phyloP scores from a whole-genome alignment of 306 rosid genomes.

The Acacia acuminata region DNA sequence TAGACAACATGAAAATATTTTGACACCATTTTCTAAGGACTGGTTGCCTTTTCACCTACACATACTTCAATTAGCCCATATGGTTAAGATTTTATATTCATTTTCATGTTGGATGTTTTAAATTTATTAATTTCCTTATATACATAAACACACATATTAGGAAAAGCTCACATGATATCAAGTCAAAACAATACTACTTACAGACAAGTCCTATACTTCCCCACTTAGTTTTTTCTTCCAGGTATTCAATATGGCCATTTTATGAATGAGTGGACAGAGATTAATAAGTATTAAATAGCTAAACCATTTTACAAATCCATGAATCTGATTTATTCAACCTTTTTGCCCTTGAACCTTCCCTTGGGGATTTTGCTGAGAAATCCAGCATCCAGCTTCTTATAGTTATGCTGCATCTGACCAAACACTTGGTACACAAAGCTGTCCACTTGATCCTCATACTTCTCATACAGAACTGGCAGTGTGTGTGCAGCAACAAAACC shows the following conservation, averaged over 20 bases:
- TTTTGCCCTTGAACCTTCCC: slow-evolving; percentile 57
- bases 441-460: slow-evolving; percentile 74
- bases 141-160: neutral
- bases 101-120: neutral
- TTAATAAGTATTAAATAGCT: neutral
- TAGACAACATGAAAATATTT: neutral
- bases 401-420: slow-evolving; percentile 53
- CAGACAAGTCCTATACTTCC: neutral
- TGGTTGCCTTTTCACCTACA: neutral
- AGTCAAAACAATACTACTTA: slow-evolving; percentile 4
- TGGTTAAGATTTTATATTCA: neutral
- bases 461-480: slow-evolving; percentile 83
- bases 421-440: slow-evolving; percentile 49
- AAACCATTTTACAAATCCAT: slow-evolving; percentile 15
- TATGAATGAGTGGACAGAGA: slow-evolving; percentile 17
- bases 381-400: slow-evolving; percentile 57
- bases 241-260: slow-evolving; percentile 15
- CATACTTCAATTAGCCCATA: neutral
- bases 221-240: neutral
- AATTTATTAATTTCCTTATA: neutral
- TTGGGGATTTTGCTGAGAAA: slow-evolving; percentile 83
- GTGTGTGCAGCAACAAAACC: slow-evolving; percentile 90
- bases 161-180: neutral
- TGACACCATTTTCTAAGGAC: neutral
- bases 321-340: slow-evolving; percentile 59